A percentile compares a stretch with the other conserved stretches of the same genome.
These are phyloP conservation scores for Eucalyptus grandis DNA, from an alignment of 345 rosid species.

Conservation along the genomic window DNA sequence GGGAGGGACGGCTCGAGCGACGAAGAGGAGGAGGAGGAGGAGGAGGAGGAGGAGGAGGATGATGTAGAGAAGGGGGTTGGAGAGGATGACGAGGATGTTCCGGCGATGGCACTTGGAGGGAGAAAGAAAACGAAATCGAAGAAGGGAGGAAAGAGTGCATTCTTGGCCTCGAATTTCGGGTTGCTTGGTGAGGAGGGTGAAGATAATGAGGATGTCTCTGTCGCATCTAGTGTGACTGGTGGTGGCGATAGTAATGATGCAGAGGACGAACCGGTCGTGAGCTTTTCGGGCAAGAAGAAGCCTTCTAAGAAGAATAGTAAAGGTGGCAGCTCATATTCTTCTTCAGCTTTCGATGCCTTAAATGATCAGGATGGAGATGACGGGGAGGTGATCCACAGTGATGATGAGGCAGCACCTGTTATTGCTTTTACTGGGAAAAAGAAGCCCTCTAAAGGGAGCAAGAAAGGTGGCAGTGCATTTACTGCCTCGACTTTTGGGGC, in stretches of 20 bases:
- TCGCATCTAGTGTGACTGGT: constrained; percentile 32
- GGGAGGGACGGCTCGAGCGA: constrained; percentile 8
- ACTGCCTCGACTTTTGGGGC: not conserved
- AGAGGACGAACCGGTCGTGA: constrained; percentile 23
- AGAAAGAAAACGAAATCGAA: constrained; percentile 16
- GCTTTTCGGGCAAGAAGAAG: constrained; percentile 36
- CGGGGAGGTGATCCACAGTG: not conserved
- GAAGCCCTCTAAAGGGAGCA: constrained; percentile 1
- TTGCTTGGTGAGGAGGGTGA: constrained; percentile 7
- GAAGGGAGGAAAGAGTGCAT: not conserved
- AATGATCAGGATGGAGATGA: constrained; percentile 10
- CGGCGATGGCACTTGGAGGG: constrained; percentile 5
- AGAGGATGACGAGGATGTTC: constrained; percentile 12
- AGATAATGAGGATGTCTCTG: not conserved
- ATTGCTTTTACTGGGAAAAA: constrained; percentile 2
- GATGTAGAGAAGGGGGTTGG: constrained; percentile 1
- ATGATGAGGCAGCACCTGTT: not conserved
- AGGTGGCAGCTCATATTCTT: constrained; percentile 10
- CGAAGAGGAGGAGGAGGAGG: constrained; percentile 21
- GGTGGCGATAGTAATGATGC: constrained; percentile 21
- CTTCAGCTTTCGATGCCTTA: constrained; percentile 16
- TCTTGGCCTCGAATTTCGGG: not conserved
- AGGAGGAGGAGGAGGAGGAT: not conserved
- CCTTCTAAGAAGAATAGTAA: constrained; percentile 18
- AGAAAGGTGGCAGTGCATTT: constrained; percentile 2